phyloP scores from a whole-genome alignment of 2,329 filamentous ascomycete species.

The Fusarium aywerte region DNA sequence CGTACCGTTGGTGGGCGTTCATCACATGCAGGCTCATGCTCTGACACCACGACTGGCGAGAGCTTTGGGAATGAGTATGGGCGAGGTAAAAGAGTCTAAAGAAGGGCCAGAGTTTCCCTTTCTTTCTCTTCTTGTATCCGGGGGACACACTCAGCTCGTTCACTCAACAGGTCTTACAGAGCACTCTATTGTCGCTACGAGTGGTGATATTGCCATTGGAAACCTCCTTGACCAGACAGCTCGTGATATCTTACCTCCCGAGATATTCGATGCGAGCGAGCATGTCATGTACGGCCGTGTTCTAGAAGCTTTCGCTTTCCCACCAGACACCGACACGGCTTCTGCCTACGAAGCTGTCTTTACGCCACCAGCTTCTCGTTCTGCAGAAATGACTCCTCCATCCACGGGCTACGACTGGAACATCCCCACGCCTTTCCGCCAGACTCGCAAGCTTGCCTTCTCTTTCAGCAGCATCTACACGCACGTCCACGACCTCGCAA shows the following conservation, averaged over 20 bases:
- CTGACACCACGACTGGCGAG: slow-evolving; percentile 83
- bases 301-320: slow-evolving; percentile 84
- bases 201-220: slow-evolving; percentile 86
- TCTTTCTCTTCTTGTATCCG: slow-evolving; percentile 87
- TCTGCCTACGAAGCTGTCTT: slow-evolving; percentile 60
- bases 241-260: slow-evolving; percentile 75
- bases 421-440: slow-evolving; percentile 73
- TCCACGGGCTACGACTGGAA: slow-evolving; percentile 66
- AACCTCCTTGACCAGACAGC: slow-evolving; percentile 91
- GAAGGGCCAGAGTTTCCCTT: slow-evolving; percentile 77
- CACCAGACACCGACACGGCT: slow-evolving; percentile 42
- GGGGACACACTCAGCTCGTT: slow-evolving; percentile 90
- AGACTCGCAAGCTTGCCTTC: slow-evolving; percentile 68
- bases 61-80: slow-evolving; percentile 61
- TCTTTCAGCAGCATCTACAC: slow-evolving; percentile 78
- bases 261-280: slow-evolving; percentile 62
- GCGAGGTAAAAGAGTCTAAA: slow-evolving; percentile 4
- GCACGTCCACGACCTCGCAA: slow-evolving; percentile 58
- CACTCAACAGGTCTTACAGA: slow-evolving; percentile 74
- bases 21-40: slow-evolving; percentile 98
- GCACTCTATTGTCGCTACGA: slow-evolving; percentile 78
- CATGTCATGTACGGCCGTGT: slow-evolving; percentile 83
- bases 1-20: slow-evolving; percentile 83
- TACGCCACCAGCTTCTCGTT: slow-evolving; percentile 65
- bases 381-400: slow-evolving; percentile 64